Evolutionary conservation across 1,284 basidiomycete genomes (phyloP).

Genomic region (Apiotrichum akiyoshidainum): DNA sequence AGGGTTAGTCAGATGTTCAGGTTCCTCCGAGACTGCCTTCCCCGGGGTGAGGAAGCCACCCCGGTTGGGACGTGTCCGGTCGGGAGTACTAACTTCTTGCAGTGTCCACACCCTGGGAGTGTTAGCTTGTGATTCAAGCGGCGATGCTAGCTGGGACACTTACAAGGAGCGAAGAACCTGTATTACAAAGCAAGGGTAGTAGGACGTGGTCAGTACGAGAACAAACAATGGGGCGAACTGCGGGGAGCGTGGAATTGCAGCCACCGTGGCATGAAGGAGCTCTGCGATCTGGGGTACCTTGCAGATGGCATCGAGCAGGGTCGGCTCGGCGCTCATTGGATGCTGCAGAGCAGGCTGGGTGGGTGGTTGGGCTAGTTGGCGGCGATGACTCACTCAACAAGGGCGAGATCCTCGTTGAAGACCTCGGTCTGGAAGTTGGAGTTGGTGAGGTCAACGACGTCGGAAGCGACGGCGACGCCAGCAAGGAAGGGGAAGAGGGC

Average conservation of each 20-base stretch:
- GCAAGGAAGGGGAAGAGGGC: conserved; percentile 30
- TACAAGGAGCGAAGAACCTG: conserved; percentile 50
- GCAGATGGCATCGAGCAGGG: too few species aligned
- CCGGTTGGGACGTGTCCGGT: not conserved
- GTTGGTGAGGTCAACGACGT: conserved; percentile 74
- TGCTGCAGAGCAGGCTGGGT: not conserved
- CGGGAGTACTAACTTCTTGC: conserved; percentile 43
- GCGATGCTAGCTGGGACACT: conserved; percentile 13
- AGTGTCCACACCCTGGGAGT: conserved; percentile 49
- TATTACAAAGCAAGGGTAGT: not conserved
- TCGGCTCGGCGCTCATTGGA: too few species aligned
- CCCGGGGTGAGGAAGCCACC: not conserved
- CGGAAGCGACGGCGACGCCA: conserved; percentile 48
- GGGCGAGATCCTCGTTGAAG: conserved; percentile 68
- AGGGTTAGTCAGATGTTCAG: not conserved
- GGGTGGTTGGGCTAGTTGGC: too few species aligned
- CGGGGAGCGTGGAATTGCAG: too few species aligned
- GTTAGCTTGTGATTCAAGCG: conserved; percentile 1
- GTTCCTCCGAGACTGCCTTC: too few species aligned
- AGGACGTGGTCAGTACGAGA: not conserved
- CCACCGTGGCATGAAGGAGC: too few species aligned
- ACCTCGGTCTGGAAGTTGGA: conserved; percentile 70
- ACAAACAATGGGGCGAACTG: too few species aligned
- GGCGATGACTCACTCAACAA: conserved; percentile 68
- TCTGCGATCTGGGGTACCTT: too few species aligned